Conservation (phyloP, 2,329 filamentous ascomycete genomes). For the Apiospora pterosperma region DNA sequence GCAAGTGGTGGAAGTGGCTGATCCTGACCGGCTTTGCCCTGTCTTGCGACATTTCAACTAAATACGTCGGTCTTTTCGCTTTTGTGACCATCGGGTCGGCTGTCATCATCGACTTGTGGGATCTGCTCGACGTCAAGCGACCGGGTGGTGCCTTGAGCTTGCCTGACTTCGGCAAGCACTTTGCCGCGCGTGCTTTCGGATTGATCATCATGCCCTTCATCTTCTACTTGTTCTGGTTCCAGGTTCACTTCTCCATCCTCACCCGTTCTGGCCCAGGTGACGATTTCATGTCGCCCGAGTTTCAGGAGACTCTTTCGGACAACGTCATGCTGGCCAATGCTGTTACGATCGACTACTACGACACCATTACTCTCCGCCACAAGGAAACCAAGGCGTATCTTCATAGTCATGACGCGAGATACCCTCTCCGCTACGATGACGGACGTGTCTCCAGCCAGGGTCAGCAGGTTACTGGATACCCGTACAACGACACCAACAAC, state of each 20-base stretch:
- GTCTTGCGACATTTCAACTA: constrained; percentile 97
- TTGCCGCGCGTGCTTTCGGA: constrained; percentile 79
- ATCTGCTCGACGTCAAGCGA: constrained; percentile 84
- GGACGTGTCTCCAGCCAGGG: constrained; percentile 96
- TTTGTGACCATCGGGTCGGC: constrained; percentile 96
- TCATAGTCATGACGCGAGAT: constrained; percentile 85
- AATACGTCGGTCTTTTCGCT: constrained; percentile 95
- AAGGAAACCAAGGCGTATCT: constrained; percentile 97
- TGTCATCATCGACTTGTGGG: constrained; percentile 93
- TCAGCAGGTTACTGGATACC: constrained; percentile 97
- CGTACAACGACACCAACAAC: constrained; percentile 98
- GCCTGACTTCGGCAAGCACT: constrained; percentile 81
- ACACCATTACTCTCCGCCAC: constrained; percentile 82
- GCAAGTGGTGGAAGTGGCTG: constrained; percentile 99
- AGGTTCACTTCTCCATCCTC: constrained; percentile 94
- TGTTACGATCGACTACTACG: constrained; percentile 84
- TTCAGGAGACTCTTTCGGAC: constrained; percentile 95
- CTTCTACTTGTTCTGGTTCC: constrained; percentile 99
- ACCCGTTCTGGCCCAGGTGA: constrained; percentile 88
- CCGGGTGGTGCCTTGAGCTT: constrained; percentile 77
- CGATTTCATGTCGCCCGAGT: constrained; percentile 98
- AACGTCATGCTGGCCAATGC: constrained; percentile 89
- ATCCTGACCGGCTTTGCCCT: constrained; percentile 90
- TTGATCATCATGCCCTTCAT: constrained; percentile 90
- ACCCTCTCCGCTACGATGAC: constrained; percentile 94